Conservation (phyloP, 306 rosid species). For the Acacia confusa region DNA sequence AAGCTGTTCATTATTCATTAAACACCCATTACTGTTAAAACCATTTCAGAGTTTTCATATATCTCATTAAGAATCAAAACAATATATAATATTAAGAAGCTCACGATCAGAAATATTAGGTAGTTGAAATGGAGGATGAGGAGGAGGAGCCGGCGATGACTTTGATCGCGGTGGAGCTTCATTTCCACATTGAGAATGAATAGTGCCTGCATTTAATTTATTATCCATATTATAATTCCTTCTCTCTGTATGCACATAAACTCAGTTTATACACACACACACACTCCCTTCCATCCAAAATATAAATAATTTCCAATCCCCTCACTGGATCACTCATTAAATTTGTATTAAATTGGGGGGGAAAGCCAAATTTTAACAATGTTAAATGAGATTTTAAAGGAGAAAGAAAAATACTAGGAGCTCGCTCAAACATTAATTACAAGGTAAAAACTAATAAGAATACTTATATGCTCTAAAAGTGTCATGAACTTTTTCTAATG, state of each 20-base stretch:
- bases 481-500: too few species aligned
- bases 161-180: not conserved
- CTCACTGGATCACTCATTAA: too few species aligned
- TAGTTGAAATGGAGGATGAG: not conserved
- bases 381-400: too few species aligned
- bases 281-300: too few species aligned
- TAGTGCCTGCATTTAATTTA: slow-evolving; percentile 32
- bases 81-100: not conserved
- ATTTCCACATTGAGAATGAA: slow-evolving; percentile 24
- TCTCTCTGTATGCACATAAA: not conserved
- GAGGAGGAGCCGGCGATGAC: not conserved
- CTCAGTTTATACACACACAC: too few species aligned
- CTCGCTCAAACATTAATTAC: too few species aligned
- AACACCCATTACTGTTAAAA: not conserved
- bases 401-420: too few species aligned
- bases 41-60: not conserved
- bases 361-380: too few species aligned
- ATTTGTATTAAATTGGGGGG: too few species aligned
- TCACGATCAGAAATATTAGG: slow-evolving; percentile 21
- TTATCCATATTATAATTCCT: not conserved
- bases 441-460: too few species aligned
- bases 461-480: too few species aligned
- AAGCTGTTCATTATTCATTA: slow-evolving; percentile 28
- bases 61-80: not conserved
- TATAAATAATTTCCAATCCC: too few species aligned